Evolutionary conservation across 768 basidiomycete species (phyloP), one percentile per base, ranked within the genome.

Genomic region (Lentinula detonsa): DNA sequence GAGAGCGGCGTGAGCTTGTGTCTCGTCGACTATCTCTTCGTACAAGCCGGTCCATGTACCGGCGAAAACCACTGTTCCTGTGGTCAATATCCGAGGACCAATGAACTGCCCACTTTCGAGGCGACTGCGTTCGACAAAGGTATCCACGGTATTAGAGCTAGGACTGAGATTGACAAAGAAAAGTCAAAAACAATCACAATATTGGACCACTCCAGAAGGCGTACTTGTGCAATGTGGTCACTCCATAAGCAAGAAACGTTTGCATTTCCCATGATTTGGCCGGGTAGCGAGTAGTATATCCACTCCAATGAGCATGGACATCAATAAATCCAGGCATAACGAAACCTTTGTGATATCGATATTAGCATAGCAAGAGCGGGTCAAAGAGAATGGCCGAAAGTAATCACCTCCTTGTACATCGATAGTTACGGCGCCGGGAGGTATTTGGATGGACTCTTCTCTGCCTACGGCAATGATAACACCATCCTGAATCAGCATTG

Each of bases 321-420:
- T 91, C 88, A 55, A 91, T 83, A 69, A 88, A 90, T 2, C 88
- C 88, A n/a, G 88, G 88, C 3, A 85, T 70, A n/a, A 91, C 75
- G 62, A 78, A 87, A 8, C 85, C 88, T 90, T 18, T 11, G 18
- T 13, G 8, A 57, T 11, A 35, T 23, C 39, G 52, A 31, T 13
- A 33, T 18, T 28, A 28, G 28, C 28, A 28, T 51, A 59, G 33
- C 43, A 62, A 45, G 3, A 28, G n/a, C 15, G 35, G 4, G 15
- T 13, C 7, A 5, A 39, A 21, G 31, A 33, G 7, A 52, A 3
- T 21, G 48, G 49, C 31, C 33, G 60, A 5, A 28, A n/a, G 16
- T 7, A 69, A 76, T 62, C 59, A 88, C 88, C 88, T 69, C 86
- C 85, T 66, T 81, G 70, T 9, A 82, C 84, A 70, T 89, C 77